Percentiles rank a stretch among this genome's conserved stretches.
Conservation (phyloP, 202 grass and related monocot genomes). For the Panicum hallii region DNA sequence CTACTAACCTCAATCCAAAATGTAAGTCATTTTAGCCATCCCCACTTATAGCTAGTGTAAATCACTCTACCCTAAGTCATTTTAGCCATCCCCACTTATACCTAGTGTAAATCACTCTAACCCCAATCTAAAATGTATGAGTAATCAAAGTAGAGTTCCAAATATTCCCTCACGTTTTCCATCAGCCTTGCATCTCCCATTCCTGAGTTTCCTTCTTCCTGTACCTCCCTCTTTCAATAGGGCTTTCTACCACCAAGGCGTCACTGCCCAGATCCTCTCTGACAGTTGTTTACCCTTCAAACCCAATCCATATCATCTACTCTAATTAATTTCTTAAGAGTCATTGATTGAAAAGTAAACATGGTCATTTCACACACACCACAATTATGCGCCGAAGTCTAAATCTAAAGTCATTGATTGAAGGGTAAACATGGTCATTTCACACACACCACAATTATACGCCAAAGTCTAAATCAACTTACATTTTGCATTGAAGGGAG, state of each 20-base stretch:
- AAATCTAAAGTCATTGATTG: neutral
- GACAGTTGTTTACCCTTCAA: neutral
- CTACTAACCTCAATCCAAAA: neutral
- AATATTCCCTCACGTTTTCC: neutral
- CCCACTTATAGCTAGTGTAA: slow-evolving; percentile 2
- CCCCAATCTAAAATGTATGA: neutral
- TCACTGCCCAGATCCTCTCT: neutral
- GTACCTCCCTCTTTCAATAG: neutral
- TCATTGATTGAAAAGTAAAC: neutral
- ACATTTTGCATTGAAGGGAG: neutral
- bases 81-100: neutral
- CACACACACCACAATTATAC: neutral
- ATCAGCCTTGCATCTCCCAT: neutral
- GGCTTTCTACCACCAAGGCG: neutral
- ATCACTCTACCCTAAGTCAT: neutral
- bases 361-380: neutral
- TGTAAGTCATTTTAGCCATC: neutral
- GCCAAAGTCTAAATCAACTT: neutral
- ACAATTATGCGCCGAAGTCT: neutral
- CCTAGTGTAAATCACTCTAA: neutral
- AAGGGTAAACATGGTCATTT: neutral
- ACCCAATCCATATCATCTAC: neutral
- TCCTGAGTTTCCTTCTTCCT: neutral
- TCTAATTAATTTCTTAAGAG: neutral
- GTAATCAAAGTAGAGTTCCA: neutral